A percentile compares a stretch with the other conserved stretches of the same genome.
phyloP scores from a whole-genome alignment of 2,329 filamentous ascomycete genomes.

The Diaporthe longicolla region DNA sequence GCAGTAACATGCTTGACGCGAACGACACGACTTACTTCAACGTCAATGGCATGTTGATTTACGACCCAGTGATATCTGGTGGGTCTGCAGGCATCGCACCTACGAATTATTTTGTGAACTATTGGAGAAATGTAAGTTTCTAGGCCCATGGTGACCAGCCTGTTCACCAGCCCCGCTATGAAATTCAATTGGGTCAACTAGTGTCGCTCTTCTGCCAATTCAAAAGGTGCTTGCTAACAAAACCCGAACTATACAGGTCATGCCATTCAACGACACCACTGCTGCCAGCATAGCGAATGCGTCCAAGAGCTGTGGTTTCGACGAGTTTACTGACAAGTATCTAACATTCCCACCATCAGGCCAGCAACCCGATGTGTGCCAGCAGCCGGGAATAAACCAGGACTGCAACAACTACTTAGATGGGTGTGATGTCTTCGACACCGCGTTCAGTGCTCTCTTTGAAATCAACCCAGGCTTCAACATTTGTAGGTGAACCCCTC shows the following conservation, averaged over 20 bases:
- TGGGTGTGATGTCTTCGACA: constrained; percentile 69
- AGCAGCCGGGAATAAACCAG: constrained; percentile 57
- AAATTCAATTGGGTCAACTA: neutral
- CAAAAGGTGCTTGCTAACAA: neutral
- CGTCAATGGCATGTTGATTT: constrained; percentile 76
- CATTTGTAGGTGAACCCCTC: neutral
- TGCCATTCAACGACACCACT: constrained; percentile 71
- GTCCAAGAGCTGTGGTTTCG: constrained; percentile 71
- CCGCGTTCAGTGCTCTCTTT: constrained; percentile 65
- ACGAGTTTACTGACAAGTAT: constrained; percentile 68
- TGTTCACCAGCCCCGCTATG: too few relatives aligned
- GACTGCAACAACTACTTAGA: constrained; percentile 53
- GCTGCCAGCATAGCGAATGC: constrained; percentile 62
- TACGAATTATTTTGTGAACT: constrained; percentile 69
- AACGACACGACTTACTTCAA: constrained; percentile 75
- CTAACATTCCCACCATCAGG: constrained; percentile 76
- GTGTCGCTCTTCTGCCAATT: neutral
- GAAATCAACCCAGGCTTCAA: constrained; percentile 79
- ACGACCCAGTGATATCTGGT: constrained; percentile 74
- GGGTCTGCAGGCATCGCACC: constrained; percentile 57
- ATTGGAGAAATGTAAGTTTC: constrained; percentile 56
- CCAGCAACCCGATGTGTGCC: constrained; percentile 61
- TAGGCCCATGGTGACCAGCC: neutral
- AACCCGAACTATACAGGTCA: constrained; percentile 54
- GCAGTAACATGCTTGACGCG: constrained; percentile 76